A percentile compares a stretch with the other conserved stretches of the same genome.
phyloP scores from a whole-genome alignment of 805 yeast species.

The Spathaspora arborariae region DNA sequence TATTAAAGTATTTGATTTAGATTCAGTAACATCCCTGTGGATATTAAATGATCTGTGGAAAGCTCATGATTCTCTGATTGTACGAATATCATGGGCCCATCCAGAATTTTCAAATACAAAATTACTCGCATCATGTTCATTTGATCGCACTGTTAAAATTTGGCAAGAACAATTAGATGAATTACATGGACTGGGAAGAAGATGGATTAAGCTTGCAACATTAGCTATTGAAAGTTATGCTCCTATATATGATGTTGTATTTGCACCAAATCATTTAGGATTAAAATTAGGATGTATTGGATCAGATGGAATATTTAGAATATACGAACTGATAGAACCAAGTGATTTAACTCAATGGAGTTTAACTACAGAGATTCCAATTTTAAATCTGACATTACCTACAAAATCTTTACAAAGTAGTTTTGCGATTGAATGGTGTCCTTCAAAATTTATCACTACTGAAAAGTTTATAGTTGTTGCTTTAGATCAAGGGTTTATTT shows the following conservation, averaged over 20 bases:
- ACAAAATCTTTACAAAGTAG: constrained; percentile 81
- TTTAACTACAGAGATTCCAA: constrained; percentile 64
- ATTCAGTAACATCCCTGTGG: constrained; percentile 70
- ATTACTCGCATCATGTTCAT: constrained; percentile 81
- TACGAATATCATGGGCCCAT: constrained; percentile 85
- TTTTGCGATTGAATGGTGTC: constrained; percentile 87
- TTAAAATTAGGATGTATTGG: constrained; percentile 83
- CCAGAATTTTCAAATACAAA: constrained; percentile 81
- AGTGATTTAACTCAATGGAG: constrained; percentile 84
- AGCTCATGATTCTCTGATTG: constrained; percentile 89
- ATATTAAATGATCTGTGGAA: constrained; percentile 84
- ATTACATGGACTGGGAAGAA: constrained; percentile 67
- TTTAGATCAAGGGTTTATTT: constrained; percentile 82
- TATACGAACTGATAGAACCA: constrained; percentile 88
- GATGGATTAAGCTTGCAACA: constrained; percentile 77
- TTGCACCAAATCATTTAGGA: constrained; percentile 84
- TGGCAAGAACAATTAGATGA: constrained; percentile 91
- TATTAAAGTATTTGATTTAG: constrained; percentile 80
- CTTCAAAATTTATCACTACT: constrained; percentile 65
- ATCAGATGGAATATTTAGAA: constrained; percentile 78
- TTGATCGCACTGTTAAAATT: constrained; percentile 81
- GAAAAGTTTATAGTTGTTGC: constrained; percentile 85
- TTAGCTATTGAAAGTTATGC: constrained; percentile 79
- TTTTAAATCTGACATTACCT: constrained; percentile 61
- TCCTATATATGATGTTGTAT: constrained; percentile 83